Conservation (phyloP, 2,329 filamentous ascomycete species). For the Aschersonia sp. region DNA sequence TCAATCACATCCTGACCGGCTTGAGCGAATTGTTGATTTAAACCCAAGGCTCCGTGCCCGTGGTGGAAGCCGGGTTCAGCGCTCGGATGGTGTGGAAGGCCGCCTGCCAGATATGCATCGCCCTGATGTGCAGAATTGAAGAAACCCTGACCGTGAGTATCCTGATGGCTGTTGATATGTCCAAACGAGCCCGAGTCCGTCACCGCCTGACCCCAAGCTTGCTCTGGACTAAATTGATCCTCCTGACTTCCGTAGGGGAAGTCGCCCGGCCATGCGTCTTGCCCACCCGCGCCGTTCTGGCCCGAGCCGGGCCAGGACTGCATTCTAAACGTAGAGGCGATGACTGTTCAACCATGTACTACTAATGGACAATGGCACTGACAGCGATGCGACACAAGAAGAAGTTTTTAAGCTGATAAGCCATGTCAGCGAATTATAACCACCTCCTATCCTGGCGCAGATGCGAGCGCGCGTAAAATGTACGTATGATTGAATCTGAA, state of each 20-base stretch:
- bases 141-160: conserved; percentile 17
- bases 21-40: conserved; percentile 20
- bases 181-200: conserved; percentile 18
- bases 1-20: conserved; percentile 20
- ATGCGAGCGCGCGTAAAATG: conserved; percentile 4
- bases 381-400: not conserved
- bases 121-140: conserved; percentile 18
- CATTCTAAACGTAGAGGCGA: conserved; percentile 17
- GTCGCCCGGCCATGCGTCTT: conserved; percentile 19
- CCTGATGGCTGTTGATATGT: conserved; percentile 14
- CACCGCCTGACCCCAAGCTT: conserved; percentile 22
- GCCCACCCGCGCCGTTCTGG: conserved; percentile 21
- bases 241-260: conserved; percentile 18
- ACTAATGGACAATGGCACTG: conserved; percentile 5
- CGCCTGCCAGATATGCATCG: conserved; percentile 16
- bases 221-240: conserved; percentile 22
- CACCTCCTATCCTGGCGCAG: not conserved
- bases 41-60: conserved; percentile 14
- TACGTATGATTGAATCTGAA: conserved; percentile 1
- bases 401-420: conserved; percentile 13
- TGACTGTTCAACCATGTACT: conserved; percentile 8
- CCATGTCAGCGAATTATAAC: conserved; percentile 15
- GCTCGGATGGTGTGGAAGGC: conserved; percentile 14
- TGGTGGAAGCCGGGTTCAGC: conserved; percentile 15
- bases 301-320: conserved; percentile 24